These are phyloP conservation scores for Ustilago vetiveriae DNA, from an alignment of 1,284 basidiomycete species.

Conservation along the genomic window DNA sequence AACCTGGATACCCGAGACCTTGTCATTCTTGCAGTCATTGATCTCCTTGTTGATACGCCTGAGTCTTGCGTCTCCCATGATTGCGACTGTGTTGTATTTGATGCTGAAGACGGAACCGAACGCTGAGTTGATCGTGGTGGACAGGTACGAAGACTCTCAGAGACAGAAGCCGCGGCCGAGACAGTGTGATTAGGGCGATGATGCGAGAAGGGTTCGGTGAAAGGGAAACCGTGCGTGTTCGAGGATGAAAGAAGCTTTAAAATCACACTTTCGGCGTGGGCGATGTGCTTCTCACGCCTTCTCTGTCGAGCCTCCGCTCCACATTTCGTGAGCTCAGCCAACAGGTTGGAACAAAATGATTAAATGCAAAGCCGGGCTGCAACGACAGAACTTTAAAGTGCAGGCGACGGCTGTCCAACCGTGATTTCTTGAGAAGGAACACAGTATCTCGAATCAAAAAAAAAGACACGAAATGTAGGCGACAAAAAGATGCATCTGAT, in stretches of 20 bases:
- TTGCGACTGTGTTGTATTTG: neutral
- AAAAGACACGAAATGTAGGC: conserved; percentile 2
- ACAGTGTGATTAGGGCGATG: conserved; percentile 14
- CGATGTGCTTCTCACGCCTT: too few relatives aligned
- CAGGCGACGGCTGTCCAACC: too few relatives aligned
- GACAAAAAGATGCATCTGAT: too few relatives aligned
- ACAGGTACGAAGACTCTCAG: too few relatives aligned
- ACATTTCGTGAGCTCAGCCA: neutral
- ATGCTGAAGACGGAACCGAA: conserved; percentile 2
- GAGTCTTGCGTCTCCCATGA: conserved; percentile 79
- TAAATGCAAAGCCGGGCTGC: neutral
- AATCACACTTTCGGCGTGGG: too few relatives aligned
- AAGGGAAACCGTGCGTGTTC: too few relatives aligned
- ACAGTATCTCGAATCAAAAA: conserved; percentile 2
- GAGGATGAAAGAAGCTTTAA: too few relatives aligned
- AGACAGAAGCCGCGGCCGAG: neutral
- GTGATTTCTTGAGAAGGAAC: conserved; percentile 7
- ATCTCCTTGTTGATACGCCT: conserved; percentile 85
- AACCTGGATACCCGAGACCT: conserved; percentile 82
- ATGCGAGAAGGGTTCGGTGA: neutral
- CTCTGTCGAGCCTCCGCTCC: too few relatives aligned
- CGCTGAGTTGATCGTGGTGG: neutral
- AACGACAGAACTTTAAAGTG: neutral
- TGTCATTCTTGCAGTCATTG: conserved; percentile 91
- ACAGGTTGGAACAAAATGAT: too few relatives aligned